phyloP scores from a whole-genome alignment of 441 rosid species.

The Syzygium syzygioides region DNA sequence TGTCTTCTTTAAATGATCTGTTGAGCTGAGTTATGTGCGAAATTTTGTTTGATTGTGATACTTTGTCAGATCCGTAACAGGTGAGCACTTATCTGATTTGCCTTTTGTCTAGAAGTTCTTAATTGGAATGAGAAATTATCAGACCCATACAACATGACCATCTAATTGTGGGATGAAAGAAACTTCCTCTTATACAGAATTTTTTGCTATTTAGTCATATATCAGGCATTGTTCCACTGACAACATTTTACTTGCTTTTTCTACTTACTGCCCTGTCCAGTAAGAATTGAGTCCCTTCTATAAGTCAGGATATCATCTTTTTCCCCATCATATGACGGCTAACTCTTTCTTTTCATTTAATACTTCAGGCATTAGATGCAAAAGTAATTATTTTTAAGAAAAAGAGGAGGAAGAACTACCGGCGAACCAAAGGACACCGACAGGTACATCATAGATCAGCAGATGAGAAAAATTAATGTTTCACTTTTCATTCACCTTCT shows the following conservation, averaged over 20 bases:
- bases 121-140: background rate
- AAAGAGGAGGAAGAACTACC: slow-evolving; percentile 88
- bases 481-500: background rate
- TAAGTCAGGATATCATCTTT: background rate
- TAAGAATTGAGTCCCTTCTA: background rate
- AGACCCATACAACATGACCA: background rate
- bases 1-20: background rate
- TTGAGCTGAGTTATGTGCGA: background rate
- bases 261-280: background rate
- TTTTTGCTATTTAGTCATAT: background rate
- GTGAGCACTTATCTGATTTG: background rate
- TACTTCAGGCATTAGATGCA: slow-evolving; percentile 75
- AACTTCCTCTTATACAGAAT: background rate
- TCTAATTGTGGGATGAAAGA: background rate
- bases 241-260: background rate
- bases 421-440: slow-evolving; percentile 92
- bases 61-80: background rate
- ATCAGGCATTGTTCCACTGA: background rate
- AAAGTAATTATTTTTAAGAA: slow-evolving; percentile 93
- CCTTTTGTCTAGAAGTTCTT: background rate
- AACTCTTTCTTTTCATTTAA: background rate
- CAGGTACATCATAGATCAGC: slow-evolving; percentile 41
- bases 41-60: background rate
- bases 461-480: background rate
- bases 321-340: background rate